These are phyloP conservation scores for Crotalaria pallida DNA, from an alignment of 306 rosid genomes.

Conservation along the genomic window DNA sequence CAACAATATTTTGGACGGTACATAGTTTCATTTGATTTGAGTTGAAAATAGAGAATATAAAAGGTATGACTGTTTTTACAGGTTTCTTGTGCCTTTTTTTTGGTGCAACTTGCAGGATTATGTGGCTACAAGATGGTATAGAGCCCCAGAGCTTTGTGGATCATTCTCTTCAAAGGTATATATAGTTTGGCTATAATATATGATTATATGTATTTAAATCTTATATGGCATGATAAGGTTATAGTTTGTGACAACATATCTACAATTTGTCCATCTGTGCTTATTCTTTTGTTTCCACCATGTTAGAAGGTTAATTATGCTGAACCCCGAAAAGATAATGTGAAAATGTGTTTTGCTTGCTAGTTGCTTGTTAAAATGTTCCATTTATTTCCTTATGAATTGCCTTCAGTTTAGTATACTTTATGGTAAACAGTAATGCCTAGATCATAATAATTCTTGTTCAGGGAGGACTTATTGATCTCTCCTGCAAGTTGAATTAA, in stretches of 20 bases:
- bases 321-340: slow-evolving; percentile 10
- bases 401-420: slow-evolving; percentile 36
- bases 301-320: not conserved
- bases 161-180: slow-evolving; percentile 71
- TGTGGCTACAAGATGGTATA: slow-evolving; percentile 93
- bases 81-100: slow-evolving; percentile 1
- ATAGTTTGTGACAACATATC: not conserved
- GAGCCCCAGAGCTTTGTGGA: slow-evolving; percentile 84
- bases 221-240: not conserved
- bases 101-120: slow-evolving; percentile 52
- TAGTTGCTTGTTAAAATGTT: slow-evolving; percentile 25
- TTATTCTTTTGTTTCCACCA: not conserved
- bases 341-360: slow-evolving; percentile 29
- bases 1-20: slow-evolving; percentile 88
- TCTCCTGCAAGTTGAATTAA: slow-evolving; percentile 27
- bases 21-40: slow-evolving; percentile 18
- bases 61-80: not conserved
- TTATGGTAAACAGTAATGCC: slow-evolving; percentile 84
- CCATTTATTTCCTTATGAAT: slow-evolving; percentile 33
- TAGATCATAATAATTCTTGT: slow-evolving; percentile 98
- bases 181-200: slow-evolving; percentile 11
- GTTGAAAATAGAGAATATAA: not conserved
- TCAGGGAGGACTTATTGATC: slow-evolving; percentile 99
- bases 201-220: not conserved
- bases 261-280: not conserved